A percentile compares a stretch with the other conserved stretches of the same genome.
Conservation (phyloP, 305 asterid genomes). For the Fraxinus floribunda region DNA sequence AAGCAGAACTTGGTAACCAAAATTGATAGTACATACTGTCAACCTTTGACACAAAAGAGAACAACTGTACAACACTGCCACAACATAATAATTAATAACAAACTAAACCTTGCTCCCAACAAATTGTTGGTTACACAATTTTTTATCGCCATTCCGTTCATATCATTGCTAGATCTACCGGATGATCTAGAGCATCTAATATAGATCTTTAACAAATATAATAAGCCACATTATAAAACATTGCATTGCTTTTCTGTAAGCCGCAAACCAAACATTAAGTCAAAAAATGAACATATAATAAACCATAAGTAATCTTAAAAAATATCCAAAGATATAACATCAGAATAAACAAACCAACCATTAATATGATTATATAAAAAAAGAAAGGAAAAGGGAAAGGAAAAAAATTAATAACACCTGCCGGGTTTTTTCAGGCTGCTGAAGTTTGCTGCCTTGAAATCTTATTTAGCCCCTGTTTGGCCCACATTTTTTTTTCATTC, state of each 20-base stretch:
- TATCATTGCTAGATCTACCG: background rate
- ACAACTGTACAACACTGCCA: background rate
- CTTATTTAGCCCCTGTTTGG: background rate
- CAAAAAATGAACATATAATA: background rate
- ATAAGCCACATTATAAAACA: background rate
- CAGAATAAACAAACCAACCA: background rate
- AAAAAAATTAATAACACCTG: background rate
- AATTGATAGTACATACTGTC: slow-evolving; percentile 17
- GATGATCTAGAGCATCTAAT: background rate
- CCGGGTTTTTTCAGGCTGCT: background rate
- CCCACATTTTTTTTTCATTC: too few relatives aligned
- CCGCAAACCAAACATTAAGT: background rate
- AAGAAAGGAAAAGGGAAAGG: background rate
- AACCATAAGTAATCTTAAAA: background rate
- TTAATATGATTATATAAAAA: background rate
- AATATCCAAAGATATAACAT: background rate
- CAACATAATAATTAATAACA: background rate
- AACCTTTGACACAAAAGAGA: slow-evolving; percentile 4
- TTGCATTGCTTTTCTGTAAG: background rate
- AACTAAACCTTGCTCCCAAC: background rate
- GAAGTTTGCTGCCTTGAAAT: background rate
- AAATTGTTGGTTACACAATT: background rate
- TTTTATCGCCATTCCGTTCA: background rate
- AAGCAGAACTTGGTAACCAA: slow-evolving; percentile 12
- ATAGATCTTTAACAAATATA: background rate